Evolutionary conservation across 257 asterid genomes (phyloP).

Genomic region (Fraxinus americana): DNA sequence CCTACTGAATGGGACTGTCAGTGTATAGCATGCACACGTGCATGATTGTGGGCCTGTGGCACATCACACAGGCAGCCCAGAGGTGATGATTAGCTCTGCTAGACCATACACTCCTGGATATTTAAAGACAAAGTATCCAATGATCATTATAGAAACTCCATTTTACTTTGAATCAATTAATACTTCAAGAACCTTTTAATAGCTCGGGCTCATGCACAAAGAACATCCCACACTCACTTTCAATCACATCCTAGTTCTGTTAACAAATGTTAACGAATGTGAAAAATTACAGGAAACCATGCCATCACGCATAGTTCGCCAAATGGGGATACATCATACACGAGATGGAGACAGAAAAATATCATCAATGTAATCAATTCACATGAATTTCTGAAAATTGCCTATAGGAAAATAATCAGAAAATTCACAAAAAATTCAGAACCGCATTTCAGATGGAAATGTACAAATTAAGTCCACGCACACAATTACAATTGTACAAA

Average conservation of each 20-base stretch:
- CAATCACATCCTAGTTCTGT: not conserved
- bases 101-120: not conserved
- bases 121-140: not conserved
- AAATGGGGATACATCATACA: not conserved
- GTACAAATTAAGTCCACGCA: not conserved
- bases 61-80: not conserved
- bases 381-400: not conserved
- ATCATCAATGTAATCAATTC: not conserved
- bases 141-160: not conserved
- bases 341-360: not conserved
- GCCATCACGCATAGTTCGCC: not conserved
- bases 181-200: not conserved
- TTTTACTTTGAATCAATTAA: not conserved
- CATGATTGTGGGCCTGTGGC: not conserved
- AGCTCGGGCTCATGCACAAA: not conserved
- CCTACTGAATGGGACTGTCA: not conserved
- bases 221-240: not conserved
- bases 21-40: not conserved
- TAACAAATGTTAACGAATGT: not conserved
- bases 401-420: not conserved
- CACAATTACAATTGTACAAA: not conserved
- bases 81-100: not conserved
- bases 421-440: not conserved
- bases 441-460: not conserved
- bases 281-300: not conserved